Conservation (phyloP, 2,329 filamentous ascomycete genomes). For the Hymenoscyphus occultus region DNA sequence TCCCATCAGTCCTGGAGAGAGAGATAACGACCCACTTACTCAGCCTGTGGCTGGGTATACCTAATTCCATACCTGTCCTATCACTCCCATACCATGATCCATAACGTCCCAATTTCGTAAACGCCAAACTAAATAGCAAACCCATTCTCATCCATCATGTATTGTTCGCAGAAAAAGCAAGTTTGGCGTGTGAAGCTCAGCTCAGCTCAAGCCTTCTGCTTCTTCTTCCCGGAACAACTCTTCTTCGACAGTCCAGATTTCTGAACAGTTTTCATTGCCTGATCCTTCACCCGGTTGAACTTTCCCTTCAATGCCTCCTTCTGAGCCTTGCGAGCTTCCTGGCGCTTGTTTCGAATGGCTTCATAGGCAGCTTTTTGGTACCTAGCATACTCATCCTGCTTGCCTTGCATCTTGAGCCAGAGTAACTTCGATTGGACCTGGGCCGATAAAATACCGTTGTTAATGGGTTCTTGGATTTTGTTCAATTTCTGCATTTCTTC, state of each 20-base stretch:
- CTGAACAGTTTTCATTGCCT: slow-evolving; percentile 18
- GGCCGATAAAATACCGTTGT: slow-evolving; percentile 48
- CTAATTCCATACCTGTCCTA: slow-evolving; percentile 6
- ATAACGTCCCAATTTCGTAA: slow-evolving; percentile 8
- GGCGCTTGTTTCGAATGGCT: slow-evolving; percentile 18
- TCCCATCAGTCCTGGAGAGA: not conserved
- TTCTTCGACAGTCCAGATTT: slow-evolving; percentile 12
- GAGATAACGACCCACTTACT: not conserved
- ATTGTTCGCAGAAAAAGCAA: slow-evolving; percentile 2
- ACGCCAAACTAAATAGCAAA: slow-evolving; percentile 16
- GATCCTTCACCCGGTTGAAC: slow-evolving; percentile 14
- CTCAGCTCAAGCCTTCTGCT: slow-evolving; percentile 8
- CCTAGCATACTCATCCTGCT: slow-evolving; percentile 44
- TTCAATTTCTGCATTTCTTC: slow-evolving; percentile 38
- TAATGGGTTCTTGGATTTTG: slow-evolving; percentile 42
- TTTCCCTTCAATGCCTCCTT: not conserved
- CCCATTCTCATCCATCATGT: slow-evolving; percentile 5
- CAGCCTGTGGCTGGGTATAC: slow-evolving; percentile 5
- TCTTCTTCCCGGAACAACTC: not conserved
- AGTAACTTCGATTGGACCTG: slow-evolving; percentile 55
- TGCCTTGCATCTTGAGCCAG: slow-evolving; percentile 55
- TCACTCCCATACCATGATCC: not conserved
- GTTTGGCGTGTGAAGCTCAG: not conserved
- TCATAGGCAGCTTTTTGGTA: slow-evolving; percentile 49
- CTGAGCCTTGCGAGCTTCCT: slow-evolving; percentile 15